These are phyloP conservation scores for Ceratocystis ficicola DNA, from an alignment of 2,329 filamentous ascomycete genomes.

Conservation along the genomic window DNA sequence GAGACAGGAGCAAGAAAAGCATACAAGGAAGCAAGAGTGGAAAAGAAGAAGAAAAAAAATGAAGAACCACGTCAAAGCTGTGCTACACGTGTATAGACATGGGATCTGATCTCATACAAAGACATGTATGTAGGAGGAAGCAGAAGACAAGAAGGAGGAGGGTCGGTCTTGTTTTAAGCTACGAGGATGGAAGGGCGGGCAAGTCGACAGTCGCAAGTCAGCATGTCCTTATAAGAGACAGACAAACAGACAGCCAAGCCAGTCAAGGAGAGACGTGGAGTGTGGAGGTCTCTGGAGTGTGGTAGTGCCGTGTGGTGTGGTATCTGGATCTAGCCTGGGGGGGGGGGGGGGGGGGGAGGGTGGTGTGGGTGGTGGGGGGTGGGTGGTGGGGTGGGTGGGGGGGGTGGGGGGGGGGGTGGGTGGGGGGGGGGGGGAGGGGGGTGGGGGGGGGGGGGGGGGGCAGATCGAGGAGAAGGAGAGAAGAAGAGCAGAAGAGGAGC, in stretches of 20 bases:
- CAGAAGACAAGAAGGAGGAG: not conserved
- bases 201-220: too few relatives aligned
- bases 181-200: too few relatives aligned
- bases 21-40: not conserved
- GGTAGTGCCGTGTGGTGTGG: not conserved
- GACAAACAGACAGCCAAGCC: not conserved
- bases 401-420: too few relatives aligned
- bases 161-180: too few relatives aligned
- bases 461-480: not conserved
- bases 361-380: too few relatives aligned
- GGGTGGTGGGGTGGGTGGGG: too few relatives aligned
- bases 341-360: too few relatives aligned
- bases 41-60: not conserved
- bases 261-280: too few relatives aligned
- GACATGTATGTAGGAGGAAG: not conserved
- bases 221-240: too few relatives aligned
- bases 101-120: not conserved
- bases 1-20: not conserved
- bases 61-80: conserved; percentile 8
- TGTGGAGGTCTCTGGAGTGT: too few relatives aligned
- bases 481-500: not conserved
- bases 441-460: too few relatives aligned
- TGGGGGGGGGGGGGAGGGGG: too few relatives aligned
- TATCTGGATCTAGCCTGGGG: not conserved
- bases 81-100: not conserved